These are phyloP conservation scores for Ochromonadaceae sp. DNA, from an alignment of 352 stramenopile genomes.

Conservation along the genomic window DNA sequence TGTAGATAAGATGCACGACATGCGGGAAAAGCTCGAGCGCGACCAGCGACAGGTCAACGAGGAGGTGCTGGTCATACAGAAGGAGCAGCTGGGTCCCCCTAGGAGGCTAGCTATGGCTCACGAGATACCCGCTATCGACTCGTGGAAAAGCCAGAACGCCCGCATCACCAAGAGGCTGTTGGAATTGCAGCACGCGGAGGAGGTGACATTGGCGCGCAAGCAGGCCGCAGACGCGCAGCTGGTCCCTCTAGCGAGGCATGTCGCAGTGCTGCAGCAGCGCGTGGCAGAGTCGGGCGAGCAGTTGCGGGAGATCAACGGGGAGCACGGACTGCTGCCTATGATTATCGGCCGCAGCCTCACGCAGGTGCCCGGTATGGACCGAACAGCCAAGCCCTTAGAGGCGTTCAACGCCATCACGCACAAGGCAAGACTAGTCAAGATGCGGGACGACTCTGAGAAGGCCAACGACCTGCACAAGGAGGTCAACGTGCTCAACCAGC, in stretches of 20 bases:
- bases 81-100: background rate
- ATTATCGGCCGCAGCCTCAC: background rate
- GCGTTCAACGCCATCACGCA: background rate
- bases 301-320: background rate
- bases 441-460: background rate
- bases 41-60: background rate
- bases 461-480: background rate
- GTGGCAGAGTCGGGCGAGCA: background rate
- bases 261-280: background rate
- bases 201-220: background rate
- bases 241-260: background rate
- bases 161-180: background rate
- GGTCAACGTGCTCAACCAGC: background rate
- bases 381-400: background rate
- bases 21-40: background rate
- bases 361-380: background rate
- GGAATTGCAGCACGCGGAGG: background rate
- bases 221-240: background rate
- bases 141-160: background rate
- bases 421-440: background rate
- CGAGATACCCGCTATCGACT: background rate
- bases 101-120: background rate
- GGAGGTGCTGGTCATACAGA: background rate
- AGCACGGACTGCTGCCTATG: background rate
- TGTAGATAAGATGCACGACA: background rate